These are phyloP conservation scores for Myrica gale DNA, from an alignment of 306 rosid genomes.

Conservation along the genomic window DNA sequence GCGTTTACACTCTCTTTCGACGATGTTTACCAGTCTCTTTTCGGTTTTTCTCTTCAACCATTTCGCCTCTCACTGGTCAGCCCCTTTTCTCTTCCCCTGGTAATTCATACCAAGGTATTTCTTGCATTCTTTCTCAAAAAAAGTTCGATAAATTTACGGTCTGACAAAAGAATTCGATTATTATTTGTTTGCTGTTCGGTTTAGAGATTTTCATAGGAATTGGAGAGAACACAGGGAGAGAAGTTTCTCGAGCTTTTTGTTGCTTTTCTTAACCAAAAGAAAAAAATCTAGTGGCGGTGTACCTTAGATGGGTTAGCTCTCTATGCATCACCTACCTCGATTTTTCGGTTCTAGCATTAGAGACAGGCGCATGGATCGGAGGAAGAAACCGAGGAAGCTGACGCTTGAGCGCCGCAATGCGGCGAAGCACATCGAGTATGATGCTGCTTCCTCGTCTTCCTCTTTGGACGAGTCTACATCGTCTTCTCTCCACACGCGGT, in stretches of 20 bases:
- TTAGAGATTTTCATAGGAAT: neutral
- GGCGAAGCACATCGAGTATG: slow-evolving; percentile 59
- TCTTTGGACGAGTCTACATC: slow-evolving; percentile 37
- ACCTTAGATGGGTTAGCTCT: slow-evolving; percentile 53
- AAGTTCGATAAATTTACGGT: slow-evolving; percentile 5
- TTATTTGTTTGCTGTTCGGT: neutral
- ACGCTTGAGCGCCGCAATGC: slow-evolving; percentile 86
- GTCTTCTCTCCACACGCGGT: slow-evolving; percentile 55
- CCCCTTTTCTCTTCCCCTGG: slow-evolving; percentile 7
- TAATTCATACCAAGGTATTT: neutral
- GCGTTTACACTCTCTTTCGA: slow-evolving; percentile 52
- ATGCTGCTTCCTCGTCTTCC: slow-evolving; percentile 40
- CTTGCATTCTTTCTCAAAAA: slow-evolving; percentile 7
- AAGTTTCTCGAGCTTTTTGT: neutral
- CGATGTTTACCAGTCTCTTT: slow-evolving; percentile 67
- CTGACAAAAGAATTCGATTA: neutral
- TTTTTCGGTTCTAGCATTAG: slow-evolving; percentile 38
- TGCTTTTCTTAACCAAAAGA: neutral
- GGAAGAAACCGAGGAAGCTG: slow-evolving; percentile 46
- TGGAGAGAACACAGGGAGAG: neutral
- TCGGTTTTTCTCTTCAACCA: neutral
- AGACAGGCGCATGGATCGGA: slow-evolving; percentile 45
- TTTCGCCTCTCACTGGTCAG: slow-evolving; percentile 15
- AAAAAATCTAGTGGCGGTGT: slow-evolving; percentile 18
- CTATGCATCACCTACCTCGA: slow-evolving; percentile 62